Conservation (phyloP, 768 basidiomycete species). For the Panaeolus papilionaceus region DNA sequence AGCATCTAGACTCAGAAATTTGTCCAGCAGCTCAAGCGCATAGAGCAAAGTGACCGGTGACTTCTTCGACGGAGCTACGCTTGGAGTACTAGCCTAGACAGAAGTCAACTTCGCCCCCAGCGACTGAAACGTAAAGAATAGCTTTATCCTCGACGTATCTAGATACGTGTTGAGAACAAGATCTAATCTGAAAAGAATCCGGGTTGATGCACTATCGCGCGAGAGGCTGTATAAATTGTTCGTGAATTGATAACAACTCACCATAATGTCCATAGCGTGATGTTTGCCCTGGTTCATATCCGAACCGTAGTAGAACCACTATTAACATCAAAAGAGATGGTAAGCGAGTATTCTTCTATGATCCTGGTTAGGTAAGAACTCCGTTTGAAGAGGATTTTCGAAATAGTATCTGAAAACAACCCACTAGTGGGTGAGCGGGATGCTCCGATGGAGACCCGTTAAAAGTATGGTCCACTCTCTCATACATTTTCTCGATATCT, state of each 20-base stretch:
- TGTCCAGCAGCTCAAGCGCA: neutral
- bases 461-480: neutral
- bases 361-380: neutral
- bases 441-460: slow-evolving; percentile 4
- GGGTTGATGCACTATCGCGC: neutral
- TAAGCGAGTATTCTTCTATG: neutral
- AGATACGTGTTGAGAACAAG: neutral
- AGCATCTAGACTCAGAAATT: neutral
- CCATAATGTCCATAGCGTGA: neutral
- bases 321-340: neutral
- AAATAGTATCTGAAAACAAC: slow-evolving; percentile 5
- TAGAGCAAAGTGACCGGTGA: neutral
- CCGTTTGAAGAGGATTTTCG: slow-evolving; percentile 3
- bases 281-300: neutral
- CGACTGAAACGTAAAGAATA: neutral
- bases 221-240: neutral
- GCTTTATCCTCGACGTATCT: neutral
- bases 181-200: neutral
- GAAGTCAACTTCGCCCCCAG: slow-evolving; percentile 5
- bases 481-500: neutral
- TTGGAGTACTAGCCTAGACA: neutral
- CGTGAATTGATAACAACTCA: neutral
- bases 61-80: slow-evolving; percentile 8
- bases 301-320: neutral
- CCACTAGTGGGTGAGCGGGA: neutral